phyloP scores from a whole-genome alignment of 1,139 yeast genomes.

The Debaryomyces sp. region DNA sequence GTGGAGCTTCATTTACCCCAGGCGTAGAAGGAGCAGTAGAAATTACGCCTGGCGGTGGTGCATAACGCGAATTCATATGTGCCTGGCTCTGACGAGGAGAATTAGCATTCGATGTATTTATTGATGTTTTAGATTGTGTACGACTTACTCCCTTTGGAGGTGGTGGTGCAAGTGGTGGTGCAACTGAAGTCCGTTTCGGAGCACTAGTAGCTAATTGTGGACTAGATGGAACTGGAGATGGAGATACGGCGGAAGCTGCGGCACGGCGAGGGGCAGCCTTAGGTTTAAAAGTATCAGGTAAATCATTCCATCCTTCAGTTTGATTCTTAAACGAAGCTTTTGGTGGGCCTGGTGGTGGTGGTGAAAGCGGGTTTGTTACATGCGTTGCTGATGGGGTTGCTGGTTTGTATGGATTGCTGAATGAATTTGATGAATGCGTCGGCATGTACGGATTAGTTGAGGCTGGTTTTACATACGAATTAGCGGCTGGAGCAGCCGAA shows the following conservation, averaged over 20 bases:
- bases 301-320: slow-evolving; percentile 92
- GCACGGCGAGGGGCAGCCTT: slow-evolving; percentile 54
- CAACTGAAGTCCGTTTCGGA: slow-evolving; percentile 14
- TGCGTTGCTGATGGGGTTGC: slow-evolving; percentile 15
- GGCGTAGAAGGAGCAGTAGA: slow-evolving; percentile 15
- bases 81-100: slow-evolving; percentile 25
- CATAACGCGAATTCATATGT: slow-evolving; percentile 37
- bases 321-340: slow-evolving; percentile 51
- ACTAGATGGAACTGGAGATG: slow-evolving; percentile 25
- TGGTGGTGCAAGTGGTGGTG: slow-evolving; percentile 25
- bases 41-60: slow-evolving; percentile 37
- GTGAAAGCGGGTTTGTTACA: slow-evolving; percentile 26
- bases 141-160: slow-evolving; percentile 42
- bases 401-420: slow-evolving; percentile 20
- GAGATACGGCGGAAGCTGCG: slow-evolving; percentile 45
- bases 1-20: slow-evolving; percentile 13
- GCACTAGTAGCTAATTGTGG: slow-evolving; percentile 28
- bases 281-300: slow-evolving; percentile 69
- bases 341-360: slow-evolving; percentile 31
- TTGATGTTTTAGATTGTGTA: slow-evolving; percentile 26
- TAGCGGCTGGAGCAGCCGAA: slow-evolving; percentile 13
- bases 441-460: slow-evolving; percentile 33
- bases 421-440: slow-evolving; percentile 15
- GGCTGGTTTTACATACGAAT: slow-evolving; percentile 15
- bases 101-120: slow-evolving; percentile 17